A percentile compares a stretch with the other conserved stretches of the same genome.
Conservation (phyloP, 352 stramenopile genomes). For the Phytophthora sp. region DNA sequence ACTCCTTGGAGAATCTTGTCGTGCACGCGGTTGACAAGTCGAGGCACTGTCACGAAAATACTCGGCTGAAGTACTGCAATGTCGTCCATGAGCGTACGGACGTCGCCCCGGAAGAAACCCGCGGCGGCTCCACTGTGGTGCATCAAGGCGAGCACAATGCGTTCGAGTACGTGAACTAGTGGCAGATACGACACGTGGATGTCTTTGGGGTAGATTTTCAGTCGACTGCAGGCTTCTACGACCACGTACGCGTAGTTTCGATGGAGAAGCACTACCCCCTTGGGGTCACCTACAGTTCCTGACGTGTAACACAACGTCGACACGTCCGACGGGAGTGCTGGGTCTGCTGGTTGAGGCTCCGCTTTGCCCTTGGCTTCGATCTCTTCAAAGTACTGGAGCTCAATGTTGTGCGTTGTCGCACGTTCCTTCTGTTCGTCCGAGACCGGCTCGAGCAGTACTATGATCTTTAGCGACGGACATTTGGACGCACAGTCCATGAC, state of each 20-base stretch:
- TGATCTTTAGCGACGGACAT: conserved; percentile 41
- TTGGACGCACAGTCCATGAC: conserved; percentile 42
- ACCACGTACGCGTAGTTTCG: conserved; percentile 44
- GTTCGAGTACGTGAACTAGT: conserved; percentile 96
- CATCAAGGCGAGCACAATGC: conserved; percentile 75
- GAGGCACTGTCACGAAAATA: conserved; percentile 92
- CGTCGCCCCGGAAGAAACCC: conserved; percentile 83
- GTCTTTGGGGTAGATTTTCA: conserved; percentile 57
- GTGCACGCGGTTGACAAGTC: conserved; percentile 96
- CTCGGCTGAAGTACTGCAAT: conserved; percentile 89
- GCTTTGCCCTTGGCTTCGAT: conserved; percentile 31
- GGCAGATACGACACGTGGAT: conserved; percentile 95
- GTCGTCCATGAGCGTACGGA: conserved; percentile 92
- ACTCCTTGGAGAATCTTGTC: conserved; percentile 90
- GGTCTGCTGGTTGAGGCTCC: conserved; percentile 40
- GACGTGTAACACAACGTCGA: conserved; percentile 94
- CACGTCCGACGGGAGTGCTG: conserved; percentile 67
- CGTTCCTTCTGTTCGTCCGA: conserved; percentile 33
- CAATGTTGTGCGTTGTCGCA: conserved; percentile 26
- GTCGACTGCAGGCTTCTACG: conserved; percentile 19
- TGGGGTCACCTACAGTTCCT: conserved; percentile 94
- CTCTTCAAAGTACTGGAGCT: conserved; percentile 43
- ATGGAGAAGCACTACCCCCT: conserved; percentile 94
- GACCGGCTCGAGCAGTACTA: conserved; percentile 44
- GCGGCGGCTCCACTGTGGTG: conserved; percentile 84